Conservation (phyloP, 1,284 basidiomycete genomes). For the Trametes sp. region DNA sequence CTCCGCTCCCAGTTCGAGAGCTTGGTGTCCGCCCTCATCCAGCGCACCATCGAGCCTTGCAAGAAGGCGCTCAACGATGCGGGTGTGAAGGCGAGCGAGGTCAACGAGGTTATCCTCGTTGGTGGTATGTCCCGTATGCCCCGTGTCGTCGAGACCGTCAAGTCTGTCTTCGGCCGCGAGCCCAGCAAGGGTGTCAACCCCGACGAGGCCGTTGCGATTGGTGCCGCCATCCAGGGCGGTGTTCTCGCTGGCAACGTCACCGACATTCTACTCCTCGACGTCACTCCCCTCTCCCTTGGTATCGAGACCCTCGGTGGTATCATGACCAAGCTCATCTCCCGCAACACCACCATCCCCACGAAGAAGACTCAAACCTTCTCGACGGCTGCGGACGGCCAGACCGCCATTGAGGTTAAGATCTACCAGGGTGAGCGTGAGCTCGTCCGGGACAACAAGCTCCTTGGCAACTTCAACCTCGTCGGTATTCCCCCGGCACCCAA, state of each 20-base stretch:
- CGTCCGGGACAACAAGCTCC: conserved; percentile 97
- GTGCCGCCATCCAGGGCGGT: conserved; percentile 98
- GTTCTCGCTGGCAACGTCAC: conserved; percentile 96
- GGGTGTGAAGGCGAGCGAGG: conserved; percentile 90
- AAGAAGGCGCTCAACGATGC: conserved; percentile 95
- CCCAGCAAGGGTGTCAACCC: conserved; percentile 99
- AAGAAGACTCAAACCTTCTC: conserved; percentile 99
- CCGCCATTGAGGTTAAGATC: conserved; percentile 96
- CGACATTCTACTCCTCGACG: conserved; percentile 72
- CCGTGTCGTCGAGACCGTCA: conserved; percentile 93
- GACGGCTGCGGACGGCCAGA: conserved; percentile 96
- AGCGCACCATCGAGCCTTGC: conserved; percentile 95
- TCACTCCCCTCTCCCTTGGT: conserved; percentile 31
- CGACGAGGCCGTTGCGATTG: conserved; percentile 95
- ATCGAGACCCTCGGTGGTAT: conserved; percentile 99
- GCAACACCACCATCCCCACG: conserved; percentile 99
- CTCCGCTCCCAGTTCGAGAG: conserved; percentile 91
- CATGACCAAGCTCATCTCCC: conserved; percentile 95
- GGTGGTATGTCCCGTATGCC: conserved; percentile 99
- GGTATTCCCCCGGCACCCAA: conserved; percentile 98
- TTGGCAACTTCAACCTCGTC: conserved; percentile 99
- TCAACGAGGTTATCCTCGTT: conserved; percentile 97
- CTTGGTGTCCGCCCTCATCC: conserved; percentile 84
- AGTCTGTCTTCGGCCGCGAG: conserved; percentile 91
- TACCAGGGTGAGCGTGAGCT: conserved; percentile 99